Evolutionary conservation across 2,329 filamentous ascomycete genomes (phyloP).

Genomic region (Westerdykella sp.): DNA sequence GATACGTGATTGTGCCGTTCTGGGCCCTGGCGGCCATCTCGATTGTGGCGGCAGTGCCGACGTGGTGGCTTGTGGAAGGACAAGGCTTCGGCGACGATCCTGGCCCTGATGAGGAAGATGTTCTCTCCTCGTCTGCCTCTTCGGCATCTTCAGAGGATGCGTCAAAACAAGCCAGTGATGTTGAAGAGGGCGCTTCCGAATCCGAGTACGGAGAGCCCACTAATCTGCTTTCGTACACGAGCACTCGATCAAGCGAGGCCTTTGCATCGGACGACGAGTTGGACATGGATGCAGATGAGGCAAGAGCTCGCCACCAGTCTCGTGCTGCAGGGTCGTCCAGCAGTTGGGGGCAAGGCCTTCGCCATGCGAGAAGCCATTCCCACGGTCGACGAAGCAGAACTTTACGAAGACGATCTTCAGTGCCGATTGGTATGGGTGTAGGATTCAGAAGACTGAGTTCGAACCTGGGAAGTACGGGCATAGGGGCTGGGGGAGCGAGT

Average conservation of each 20-base stretch:
- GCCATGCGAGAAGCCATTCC: conserved; percentile 18
- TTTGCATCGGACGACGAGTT: conserved; percentile 20
- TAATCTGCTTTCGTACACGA: conserved; percentile 30
- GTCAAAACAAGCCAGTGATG: conserved; percentile 1
- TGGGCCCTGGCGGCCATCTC: conserved; percentile 66
- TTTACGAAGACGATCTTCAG: conserved; percentile 36
- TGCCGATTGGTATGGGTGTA: conserved; percentile 43
- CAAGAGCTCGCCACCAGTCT: too few species aligned
- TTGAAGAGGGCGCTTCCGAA: conserved; percentile 25
- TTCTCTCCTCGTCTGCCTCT: conserved; percentile 7
- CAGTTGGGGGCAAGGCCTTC: too few species aligned
- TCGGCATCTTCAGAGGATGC: conserved; percentile 2
- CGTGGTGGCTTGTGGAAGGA: conserved; percentile 68
- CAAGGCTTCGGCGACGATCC: conserved; percentile 53
- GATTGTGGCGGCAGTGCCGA: conserved; percentile 61
- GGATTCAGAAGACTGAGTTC: conserved; percentile 42
- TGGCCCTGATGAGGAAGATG: conserved; percentile 34
- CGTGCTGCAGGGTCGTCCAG: too few species aligned
- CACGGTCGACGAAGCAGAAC: conserved; percentile 27
- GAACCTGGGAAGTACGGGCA: conserved; percentile 39
- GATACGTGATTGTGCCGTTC: conserved; percentile 74
- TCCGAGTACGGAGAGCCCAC: conserved; percentile 36
- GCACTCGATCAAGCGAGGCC: conserved; percentile 22
- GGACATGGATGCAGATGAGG: conserved; percentile 10
- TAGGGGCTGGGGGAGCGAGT: conserved; percentile 28